Conservation (phyloP, 495 filamentous ascomycete genomes). For the Lophiotrema nucula region DNA sequence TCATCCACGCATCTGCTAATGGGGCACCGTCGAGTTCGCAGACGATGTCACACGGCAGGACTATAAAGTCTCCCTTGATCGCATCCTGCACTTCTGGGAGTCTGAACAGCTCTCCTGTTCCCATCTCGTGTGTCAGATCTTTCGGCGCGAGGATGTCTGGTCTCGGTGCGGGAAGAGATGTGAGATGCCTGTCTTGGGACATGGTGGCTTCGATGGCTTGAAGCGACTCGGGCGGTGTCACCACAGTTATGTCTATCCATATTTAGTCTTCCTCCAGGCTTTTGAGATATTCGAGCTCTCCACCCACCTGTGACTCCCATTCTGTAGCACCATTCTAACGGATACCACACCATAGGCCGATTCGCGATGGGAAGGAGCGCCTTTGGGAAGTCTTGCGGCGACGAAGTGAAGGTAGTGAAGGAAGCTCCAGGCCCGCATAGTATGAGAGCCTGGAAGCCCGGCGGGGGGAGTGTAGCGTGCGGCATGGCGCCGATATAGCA, state of each 20-base stretch:
- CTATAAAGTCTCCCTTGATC: constrained; percentile 81
- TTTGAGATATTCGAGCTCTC: neutral
- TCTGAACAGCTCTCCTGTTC: constrained; percentile 87
- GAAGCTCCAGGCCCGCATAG: constrained; percentile 88
- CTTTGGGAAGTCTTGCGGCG: constrained; percentile 86
- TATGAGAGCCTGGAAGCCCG: constrained; percentile 90
- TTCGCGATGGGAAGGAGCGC: constrained; percentile 90
- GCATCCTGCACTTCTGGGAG: constrained; percentile 42
- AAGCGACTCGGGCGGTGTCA: constrained; percentile 73
- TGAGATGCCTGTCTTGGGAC: constrained; percentile 82
- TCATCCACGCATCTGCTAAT: constrained; percentile 89
- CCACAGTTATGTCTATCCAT: constrained; percentile 71
- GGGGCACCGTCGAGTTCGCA: constrained; percentile 83
- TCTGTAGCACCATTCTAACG: constrained; percentile 84
- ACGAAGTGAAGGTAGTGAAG: constrained; percentile 87
- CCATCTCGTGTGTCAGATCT: constrained; percentile 70
- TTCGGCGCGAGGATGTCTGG: constrained; percentile 73
- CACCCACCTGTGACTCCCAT: constrained; percentile 73
- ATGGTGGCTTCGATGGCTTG: constrained; percentile 73
- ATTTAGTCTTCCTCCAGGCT: neutral
- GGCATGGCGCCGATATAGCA: constrained; percentile 52
- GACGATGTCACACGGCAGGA: constrained; percentile 90
- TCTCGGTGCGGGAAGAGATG: constrained; percentile 70
- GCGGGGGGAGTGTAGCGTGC: constrained; percentile 67
- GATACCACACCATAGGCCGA: constrained; percentile 93